Evolutionary conservation across 1,284 basidiomycete genomes (phyloP), one percentile per base, ranked within the genome.

Genomic region (Hemileia vastatrix): DNA sequence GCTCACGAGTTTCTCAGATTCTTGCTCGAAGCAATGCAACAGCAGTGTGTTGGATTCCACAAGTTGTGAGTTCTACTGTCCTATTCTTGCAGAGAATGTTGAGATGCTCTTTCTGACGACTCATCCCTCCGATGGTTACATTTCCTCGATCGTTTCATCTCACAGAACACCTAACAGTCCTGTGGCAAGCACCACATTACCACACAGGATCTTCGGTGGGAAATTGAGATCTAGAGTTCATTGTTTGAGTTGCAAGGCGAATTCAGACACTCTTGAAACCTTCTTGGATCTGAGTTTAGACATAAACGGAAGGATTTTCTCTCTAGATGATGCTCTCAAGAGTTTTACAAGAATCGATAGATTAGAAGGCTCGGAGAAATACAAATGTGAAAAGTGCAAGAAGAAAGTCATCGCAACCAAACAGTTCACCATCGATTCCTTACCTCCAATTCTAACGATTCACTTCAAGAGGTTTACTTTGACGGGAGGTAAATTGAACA

Each of bases 261-360:
- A 71, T 62, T 72, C 71, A 47, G 73, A 75, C 56, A 75, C 73
- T 0, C 74, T 71, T 47, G 73, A 75, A 60, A 70, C 72, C 1
- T 67, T 70, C 55, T 65, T 73, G 66, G 73, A 75, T 53, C 58
- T 75, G 23, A 67, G 27, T 27, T 6, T 27, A 27, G 27, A 27
- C 27, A 27, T 27, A 27, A 27, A 27, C 27, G 70, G 70, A 27
- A 68, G 68, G 24, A 68, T 68, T 66, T 65, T 61, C 67, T 68
- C 65, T 19, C 65, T 75, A 47, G 63, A 62, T 36, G 67, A 71
- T 53, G 71, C 73, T 8, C 67, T 75, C 60, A 65, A 69, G 8
- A 65, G 66, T 4, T 75, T 75, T 54, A 71, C 70, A 3, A 67
- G 66, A 13, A 67, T 68, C 19, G 72, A 74, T 40, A 52, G 64